Base-by-base conservation (phyloP, 2,329 filamentous ascomycete genomes). In the Pestalotiopsis sp. region DNA sequence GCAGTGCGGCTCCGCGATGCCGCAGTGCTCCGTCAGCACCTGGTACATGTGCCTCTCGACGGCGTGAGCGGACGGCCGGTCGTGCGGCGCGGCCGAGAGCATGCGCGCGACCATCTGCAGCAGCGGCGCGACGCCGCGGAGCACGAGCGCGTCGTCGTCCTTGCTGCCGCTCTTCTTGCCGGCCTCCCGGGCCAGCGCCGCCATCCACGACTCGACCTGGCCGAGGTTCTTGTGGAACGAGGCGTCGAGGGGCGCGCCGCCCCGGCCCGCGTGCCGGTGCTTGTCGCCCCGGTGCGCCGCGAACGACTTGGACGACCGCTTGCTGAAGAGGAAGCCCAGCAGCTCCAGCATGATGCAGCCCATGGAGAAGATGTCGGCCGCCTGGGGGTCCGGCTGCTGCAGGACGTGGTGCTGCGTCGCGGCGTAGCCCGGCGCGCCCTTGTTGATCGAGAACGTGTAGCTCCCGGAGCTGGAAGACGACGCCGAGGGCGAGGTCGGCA, bases 271-370 rank as follows among this genome's bases (percentile, higher is more conserved):
- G 56, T 81, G 86, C 75, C 90, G 90, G 76, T 91, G 89, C 75
- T 90, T 91, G 3, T 88, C 86, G 1, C 88, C 86, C 5, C 92
- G 89, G 76, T 93, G 90, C 27, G 88, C 85, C 41, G 88, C 83
- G 75, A 94, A 93, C 31, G 90, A 87, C 64, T 87, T 86, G 1
- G 88, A 85, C 66, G 90, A 88, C 72, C 90, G 90, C 77, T 93
- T 92, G 45, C 45, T 52, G 69, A 93, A 79, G 68, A 92, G 82
- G 74, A 92, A 90, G 25, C 89, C 90, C 23, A 94, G 76, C 38
- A 94, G 85, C 71, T 95, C 92, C 17, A 94, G 82, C 70, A 92
- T 92, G 65, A 94, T 85, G 77, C 91, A 92, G 11, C 89, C 92
- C 1, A 94, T 83, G 3, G 91, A 92, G 79, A 92, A 95, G 23